Evolutionary conservation across 768 basidiomycete species (phyloP).

Genomic region (Trichaptum fuscoviolaceum): DNA sequence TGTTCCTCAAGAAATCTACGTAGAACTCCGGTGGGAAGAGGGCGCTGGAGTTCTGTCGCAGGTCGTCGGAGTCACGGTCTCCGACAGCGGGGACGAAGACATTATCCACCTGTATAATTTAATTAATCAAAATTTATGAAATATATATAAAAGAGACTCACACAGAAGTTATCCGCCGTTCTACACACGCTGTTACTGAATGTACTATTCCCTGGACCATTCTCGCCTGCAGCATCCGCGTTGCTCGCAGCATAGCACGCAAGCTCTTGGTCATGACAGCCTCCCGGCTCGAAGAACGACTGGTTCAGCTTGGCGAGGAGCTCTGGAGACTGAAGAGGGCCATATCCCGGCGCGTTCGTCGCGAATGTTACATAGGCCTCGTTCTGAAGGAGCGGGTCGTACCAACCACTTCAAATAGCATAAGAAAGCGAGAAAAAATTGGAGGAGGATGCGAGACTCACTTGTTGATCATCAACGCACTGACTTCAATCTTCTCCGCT

Average conservation of each 20-base stretch:
- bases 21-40: conserved; percentile 57
- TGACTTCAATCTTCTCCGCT: conserved; percentile 49
- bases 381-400: conserved; percentile 59
- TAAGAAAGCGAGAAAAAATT: conserved; percentile 4
- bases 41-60: conserved; percentile 49
- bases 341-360: conserved; percentile 59
- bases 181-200: conserved; percentile 38
- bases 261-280: conserved; percentile 50
- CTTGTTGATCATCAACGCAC: conserved; percentile 65
- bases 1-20: conserved; percentile 36
- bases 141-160: conserved; percentile 26
- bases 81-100: conserved; percentile 49
- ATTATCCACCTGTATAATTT: conserved; percentile 32
- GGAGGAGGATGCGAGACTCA: conserved; percentile 16
- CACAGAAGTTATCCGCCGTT: conserved; percentile 51
- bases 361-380: conserved; percentile 58
- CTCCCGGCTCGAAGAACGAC: conserved; percentile 41
- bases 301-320: conserved; percentile 43
- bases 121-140: neutral
- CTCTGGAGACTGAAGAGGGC: conserved; percentile 46
- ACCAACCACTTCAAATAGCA: conserved; percentile 46
- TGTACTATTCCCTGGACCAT: neutral
- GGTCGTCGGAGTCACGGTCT: conserved; percentile 48
- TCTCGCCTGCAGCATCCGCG: conserved; percentile 28
- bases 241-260: conserved; percentile 54